Base-by-base conservation (phyloP, 192 early-diverging fungal genomes). In the Cetraspora pellucida region DNA sequence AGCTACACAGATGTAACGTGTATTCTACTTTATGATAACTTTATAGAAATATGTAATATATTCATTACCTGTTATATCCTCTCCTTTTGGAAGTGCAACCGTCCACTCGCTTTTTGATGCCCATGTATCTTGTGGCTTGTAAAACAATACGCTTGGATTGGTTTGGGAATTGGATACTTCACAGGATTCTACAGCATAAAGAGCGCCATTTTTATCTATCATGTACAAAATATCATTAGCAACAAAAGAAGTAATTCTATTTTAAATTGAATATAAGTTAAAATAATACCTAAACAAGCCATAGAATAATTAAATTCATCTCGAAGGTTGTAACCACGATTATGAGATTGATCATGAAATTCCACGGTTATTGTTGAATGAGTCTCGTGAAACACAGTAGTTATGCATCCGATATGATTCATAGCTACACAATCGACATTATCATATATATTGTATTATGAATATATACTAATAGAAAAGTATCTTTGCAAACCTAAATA, bases 311-410 rank as follows among this genome's bases (percentile, higher is more conserved):
- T 88, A 79, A 87, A 85, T 75, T 88, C 86, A 77, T 98, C 95
- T 3, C 90, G 88, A 63, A 98, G 97, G 79, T 92, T 91, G 61
- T 93, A 92, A 71, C 92, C 91, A 46, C 94, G 87, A 58, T 88
- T 82, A 9, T 88, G 72, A 17, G 93, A 86, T 74, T 94, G 90
- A 86, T 99, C 95, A 81, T 96, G 92, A 75, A 93, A 97, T 59
- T 93, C 92, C 6, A 99, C 91, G 78, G 94, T 91, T 17, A 99
- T 78, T 14, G 91, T 94, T 25, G 88, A 87, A 82, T 94, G 89
- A 2, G 88, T 82, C 16, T 85, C 87, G 74, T 94, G 87, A 45
- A 91, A 86, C 37, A 95, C 89, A 8, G 90, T 85, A 59, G 88
- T 87, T 19, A 99, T 90, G 6, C 87, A 82, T 25, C 97, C 97